These are phyloP conservation scores for Solanum lycopersicoides DNA, from an alignment of 257 asterid genomes.

Conservation along the genomic window DNA sequence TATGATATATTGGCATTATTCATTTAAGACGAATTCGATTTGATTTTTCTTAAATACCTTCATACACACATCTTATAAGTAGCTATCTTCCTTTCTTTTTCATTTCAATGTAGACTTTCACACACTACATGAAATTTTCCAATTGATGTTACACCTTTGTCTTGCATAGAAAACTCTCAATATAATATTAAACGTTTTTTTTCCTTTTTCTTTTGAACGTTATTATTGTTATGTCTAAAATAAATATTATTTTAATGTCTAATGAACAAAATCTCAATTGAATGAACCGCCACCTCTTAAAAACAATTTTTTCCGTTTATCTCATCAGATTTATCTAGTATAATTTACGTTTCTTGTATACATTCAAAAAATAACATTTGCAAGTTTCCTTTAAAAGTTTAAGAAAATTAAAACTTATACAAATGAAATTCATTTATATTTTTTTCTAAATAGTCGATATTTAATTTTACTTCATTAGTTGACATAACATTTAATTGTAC, in stretches of 20 bases:
- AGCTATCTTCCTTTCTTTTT: background rate
- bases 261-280: background rate
- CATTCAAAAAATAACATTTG: too few species aligned
- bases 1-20: background rate
- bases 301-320: too few species aligned
- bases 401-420: background rate
- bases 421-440: background rate
- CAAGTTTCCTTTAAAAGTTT: too few species aligned
- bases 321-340: accelerated
- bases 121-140: background rate
- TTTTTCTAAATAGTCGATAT: background rate
- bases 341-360: too few species aligned
- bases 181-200: background rate
- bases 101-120: background rate
- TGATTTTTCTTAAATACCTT: background rate
- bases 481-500: background rate
- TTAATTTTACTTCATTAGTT: background rate
- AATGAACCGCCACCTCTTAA: background rate
- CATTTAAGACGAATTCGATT: background rate
- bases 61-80: background rate
- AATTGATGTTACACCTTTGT: background rate
- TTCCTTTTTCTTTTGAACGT: too few species aligned
- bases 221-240: background rate
- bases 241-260: too few species aligned
- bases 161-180: background rate